Evolutionary conservation across 768 basidiomycete species (phyloP), one percentile per base, ranked within the genome.

Genomic region (Coprinellus micaceus): DNA sequence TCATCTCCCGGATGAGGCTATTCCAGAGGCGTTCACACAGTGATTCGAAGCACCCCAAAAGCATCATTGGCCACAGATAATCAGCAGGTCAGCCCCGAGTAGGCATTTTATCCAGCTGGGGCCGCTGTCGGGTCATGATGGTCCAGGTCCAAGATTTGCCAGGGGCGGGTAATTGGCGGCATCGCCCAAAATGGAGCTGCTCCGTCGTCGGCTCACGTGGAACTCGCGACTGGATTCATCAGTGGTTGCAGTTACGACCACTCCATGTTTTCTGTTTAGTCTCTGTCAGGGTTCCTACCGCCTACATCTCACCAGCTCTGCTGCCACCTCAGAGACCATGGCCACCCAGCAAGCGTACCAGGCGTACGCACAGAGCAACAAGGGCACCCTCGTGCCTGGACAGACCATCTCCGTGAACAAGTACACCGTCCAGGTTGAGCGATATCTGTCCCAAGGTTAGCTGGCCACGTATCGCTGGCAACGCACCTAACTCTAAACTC

Each of bases 401-500:
- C 94, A 97, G 69, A 82, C 87, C 47, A 91, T 99, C 63, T 75
- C 84, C 4, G 92, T 99, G 56, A 93, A 93, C 74, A 91, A 91
- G 64, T 88, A 89, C 72, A 83, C 79, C 19, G 94, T 99, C 53
- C 86, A 89, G 65, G 91, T 99, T 44, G 95, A 98, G 68, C 84
- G 88, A 67, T 98, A 97, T 77, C 82, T 99, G 50, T 91, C 89
- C 41, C 96, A 99, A 86, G 97, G 94, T 88, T 63, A 60, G 76
- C 68, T 25, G 43, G 24, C 47, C 37, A 40, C 39, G 37, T 60
- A 61, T 46, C 58, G 52, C 39, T 39, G 39, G 29, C 44, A 13
- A 33, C 47, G 36, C 26, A 58, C 53, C 48, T 64, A 56, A 57
- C 66, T 58, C 46, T 44, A 46, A 53, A 46, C 33, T 24, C 19